A percentile compares a stretch with the other conserved stretches of the same genome.
These are phyloP conservation scores for Borovskyia barvae DNA, from an alignment of 208 protist genomes.

Conservation along the genomic window DNA sequence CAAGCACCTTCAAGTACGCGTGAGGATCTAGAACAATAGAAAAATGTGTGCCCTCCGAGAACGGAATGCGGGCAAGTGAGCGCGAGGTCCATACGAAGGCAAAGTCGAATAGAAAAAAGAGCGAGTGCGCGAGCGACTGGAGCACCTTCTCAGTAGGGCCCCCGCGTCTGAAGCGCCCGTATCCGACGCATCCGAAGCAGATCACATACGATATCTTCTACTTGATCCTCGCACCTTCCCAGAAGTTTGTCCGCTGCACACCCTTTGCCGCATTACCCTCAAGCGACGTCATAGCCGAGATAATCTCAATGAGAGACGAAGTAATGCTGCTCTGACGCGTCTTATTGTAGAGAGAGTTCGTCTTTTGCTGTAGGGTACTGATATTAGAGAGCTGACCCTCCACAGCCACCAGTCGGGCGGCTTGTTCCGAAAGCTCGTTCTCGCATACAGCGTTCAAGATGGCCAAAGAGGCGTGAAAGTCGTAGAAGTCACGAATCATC, in stretches of 20 bases:
- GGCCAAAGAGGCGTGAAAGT: slow-evolving; percentile 84
- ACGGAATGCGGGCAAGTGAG: too few species aligned
- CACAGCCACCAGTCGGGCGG: slow-evolving; percentile 83
- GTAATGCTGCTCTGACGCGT: slow-evolving; percentile 89
- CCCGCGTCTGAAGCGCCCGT: background rate
- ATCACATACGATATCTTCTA: slow-evolving; percentile 19
- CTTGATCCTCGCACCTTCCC: slow-evolving; percentile 62
- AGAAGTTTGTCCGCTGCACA: slow-evolving; percentile 83
- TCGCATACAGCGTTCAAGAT: slow-evolving; percentile 85
- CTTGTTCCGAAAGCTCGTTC: slow-evolving; percentile 92
- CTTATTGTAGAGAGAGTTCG: slow-evolving; percentile 92
- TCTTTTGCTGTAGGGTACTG: slow-evolving; percentile 71
- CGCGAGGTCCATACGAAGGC: too few species aligned
- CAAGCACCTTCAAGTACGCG: too few species aligned
- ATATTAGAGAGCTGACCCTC: slow-evolving; percentile 91
- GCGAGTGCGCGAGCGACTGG: too few species aligned
- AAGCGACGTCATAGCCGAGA: slow-evolving; percentile 90
- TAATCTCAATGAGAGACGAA: slow-evolving; percentile 88
- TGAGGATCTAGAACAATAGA: too few species aligned
- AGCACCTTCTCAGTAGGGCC: too few species aligned
- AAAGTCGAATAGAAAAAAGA: too few species aligned
- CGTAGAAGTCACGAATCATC: slow-evolving; percentile 86
- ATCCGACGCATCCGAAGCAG: background rate
- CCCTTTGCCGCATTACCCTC: slow-evolving; percentile 78
- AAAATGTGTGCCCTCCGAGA: too few species aligned